phyloP scores from a whole-genome alignment of 345 rosid genomes.

The Citrus glauca region DNA sequence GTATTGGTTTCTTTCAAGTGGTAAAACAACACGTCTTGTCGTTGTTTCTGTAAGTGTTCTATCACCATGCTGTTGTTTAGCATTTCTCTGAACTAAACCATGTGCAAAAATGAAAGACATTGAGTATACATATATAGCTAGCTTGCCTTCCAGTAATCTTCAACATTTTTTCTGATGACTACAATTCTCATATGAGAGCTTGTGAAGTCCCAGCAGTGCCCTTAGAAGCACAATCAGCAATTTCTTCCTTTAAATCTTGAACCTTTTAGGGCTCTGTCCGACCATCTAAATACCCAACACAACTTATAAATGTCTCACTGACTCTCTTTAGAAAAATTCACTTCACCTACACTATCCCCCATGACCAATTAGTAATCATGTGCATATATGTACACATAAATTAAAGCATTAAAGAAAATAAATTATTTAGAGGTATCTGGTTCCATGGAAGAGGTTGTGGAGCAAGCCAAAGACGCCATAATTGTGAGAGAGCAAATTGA shows the following conservation, averaged over 20 bases:
- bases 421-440: slow-evolving; percentile 11
- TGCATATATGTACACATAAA: no score
- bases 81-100: no score
- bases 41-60: no score
- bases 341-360: slow-evolving; percentile 29
- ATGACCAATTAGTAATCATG: no score
- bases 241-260: slow-evolving; percentile 25
- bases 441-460: slow-evolving; percentile 42
- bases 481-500: slow-evolving; percentile 59
- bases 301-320: slow-evolving; percentile 44
- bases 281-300: slow-evolving; percentile 65
- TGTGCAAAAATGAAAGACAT: no score
- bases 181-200: slow-evolving; percentile 61
- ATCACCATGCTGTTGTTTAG: no score
- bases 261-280: slow-evolving; percentile 41
- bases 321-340: slow-evolving; percentile 57
- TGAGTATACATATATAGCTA: no score
- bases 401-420: no score
- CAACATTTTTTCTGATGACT: slow-evolving; percentile 53
- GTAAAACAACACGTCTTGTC: no score
- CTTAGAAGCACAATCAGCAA: slow-evolving; percentile 17
- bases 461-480: slow-evolving; percentile 51
- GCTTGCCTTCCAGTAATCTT: slow-evolving; percentile 68
- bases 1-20: no score
- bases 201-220: slow-evolving; percentile 27